Evolutionary conservation across 2,329 filamentous ascomycete species (phyloP), one percentile per base, ranked within the genome.

Genomic region (Colletotrichum viniferum): DNA sequence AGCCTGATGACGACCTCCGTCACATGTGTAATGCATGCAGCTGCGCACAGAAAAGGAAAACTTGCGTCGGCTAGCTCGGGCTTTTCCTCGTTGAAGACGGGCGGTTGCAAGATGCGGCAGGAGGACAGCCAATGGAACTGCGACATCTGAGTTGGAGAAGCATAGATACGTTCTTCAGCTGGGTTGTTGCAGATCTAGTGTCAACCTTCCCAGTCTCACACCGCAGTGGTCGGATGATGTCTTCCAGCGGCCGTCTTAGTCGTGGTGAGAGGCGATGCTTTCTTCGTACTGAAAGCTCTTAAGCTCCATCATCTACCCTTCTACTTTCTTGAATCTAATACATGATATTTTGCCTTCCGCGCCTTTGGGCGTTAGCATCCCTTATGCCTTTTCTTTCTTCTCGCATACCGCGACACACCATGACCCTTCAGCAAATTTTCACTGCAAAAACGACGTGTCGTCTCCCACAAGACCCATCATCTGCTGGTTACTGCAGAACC

Each of bases 401-500:
- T 61, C 58, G 58, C 43, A 24, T 1, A 52, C 43, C 43, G 4
- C n/a, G 12, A 21, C 2, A 34, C 26, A 32, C 16, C 61, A 63
- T 28, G 61, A 34, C 14, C 32, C 3, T 28, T 24, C n/a, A 24
- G 18, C 30, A 61, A 61, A 12, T 8, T 18, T 24, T 61, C 55
- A 55, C 38, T 69, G 52, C 58, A 70, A 55, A 30, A 66, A 63
- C 28, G 60, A 61, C 24, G 24, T 38, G 4, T 74, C 71, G 18
- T 84, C 83, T 68, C 84, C 80, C 7, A 85, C 64, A 34, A 85
- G 70, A 13, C 81, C 80, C 79, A 85, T 82, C 80, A 84, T 84
- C 77, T 85, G 82, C 72, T 84, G 79, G 64, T 83, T 84, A 61
- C 80, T 84, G 74, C 82, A 84, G 64, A 85, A 84, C 84, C 83